Conservation (phyloP, 306 rosid species). For the Castanospermum australe region DNA sequence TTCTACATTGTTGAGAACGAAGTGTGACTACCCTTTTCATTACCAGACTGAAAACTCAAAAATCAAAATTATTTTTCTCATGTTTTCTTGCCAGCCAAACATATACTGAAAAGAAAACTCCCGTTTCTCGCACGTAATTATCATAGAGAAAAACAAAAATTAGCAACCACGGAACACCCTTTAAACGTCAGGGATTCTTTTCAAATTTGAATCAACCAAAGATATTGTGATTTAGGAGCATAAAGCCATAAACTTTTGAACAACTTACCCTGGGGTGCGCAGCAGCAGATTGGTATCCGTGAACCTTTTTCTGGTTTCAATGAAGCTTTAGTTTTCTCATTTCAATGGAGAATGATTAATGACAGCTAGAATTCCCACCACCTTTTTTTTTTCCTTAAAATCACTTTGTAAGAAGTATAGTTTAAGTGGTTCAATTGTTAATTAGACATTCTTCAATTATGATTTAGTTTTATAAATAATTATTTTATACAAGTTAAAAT, state of each 20-base stretch:
- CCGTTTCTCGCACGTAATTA: background rate
- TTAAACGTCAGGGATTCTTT: slow-evolving; percentile 5
- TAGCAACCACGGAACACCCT: slow-evolving; percentile 17
- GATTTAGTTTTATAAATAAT: too few species aligned
- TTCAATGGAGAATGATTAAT: too few species aligned
- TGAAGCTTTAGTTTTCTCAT: slow-evolving; percentile 29
- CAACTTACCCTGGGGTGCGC: slow-evolving; percentile 34
- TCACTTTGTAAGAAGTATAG: too few species aligned
- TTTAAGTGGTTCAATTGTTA: too few species aligned
- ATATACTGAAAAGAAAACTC: slow-evolving; percentile 4
- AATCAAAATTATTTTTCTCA: background rate
- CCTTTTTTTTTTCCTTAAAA: too few species aligned
- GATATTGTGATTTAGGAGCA: slow-evolving; percentile 5
- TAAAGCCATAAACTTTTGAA: slow-evolving; percentile 6
- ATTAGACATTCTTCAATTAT: too few species aligned
- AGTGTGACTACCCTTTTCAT: slow-evolving; percentile 11
- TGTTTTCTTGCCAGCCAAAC: slow-evolving; percentile 23
- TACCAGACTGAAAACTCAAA: slow-evolving; percentile 24
- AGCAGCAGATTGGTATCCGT: background rate
- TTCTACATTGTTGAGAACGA: background rate
- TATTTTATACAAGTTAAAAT: too few species aligned
- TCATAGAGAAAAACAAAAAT: background rate
- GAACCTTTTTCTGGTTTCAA: too few species aligned
- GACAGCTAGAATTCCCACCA: too few species aligned
- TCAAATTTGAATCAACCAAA: slow-evolving; percentile 14